phyloP scores from a whole-genome alignment of 768 basidiomycete species.

The Boletellus ananiceps region DNA sequence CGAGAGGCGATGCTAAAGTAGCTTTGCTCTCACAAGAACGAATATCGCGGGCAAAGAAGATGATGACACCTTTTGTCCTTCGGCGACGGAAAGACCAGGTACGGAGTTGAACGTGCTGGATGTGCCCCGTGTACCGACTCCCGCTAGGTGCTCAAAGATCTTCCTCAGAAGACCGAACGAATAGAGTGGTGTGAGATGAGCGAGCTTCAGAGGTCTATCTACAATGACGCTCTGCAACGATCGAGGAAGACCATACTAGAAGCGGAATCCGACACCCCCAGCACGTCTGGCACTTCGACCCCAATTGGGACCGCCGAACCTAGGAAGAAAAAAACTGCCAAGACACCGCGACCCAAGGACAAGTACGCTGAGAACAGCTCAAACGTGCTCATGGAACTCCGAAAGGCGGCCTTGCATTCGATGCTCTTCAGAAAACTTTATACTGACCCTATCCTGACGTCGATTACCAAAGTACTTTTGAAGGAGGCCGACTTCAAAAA shows the following conservation, averaged over 20 bases:
- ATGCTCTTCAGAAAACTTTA: conserved; percentile 90
- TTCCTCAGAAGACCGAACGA: conserved; percentile 88
- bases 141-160: conserved; percentile 78
- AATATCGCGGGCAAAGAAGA: conserved; percentile 92
- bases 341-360: conserved; percentile 47
- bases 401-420: conserved; percentile 95
- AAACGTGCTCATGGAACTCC: conserved; percentile 95
- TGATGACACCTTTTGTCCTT: conserved; percentile 99
- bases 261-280: conserved; percentile 21
- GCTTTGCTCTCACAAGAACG: conserved; percentile 89
- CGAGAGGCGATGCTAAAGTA: conserved; percentile 86
- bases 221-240: conserved; percentile 78
- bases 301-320: conserved; percentile 26
- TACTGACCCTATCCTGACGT: conserved; percentile 66
- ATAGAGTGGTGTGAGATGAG: conserved; percentile 97
- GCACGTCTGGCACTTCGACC: conserved; percentile 30
- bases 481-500: conserved; percentile 92
- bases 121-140: conserved; percentile 1
- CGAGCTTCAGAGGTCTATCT: conserved; percentile 72
- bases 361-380: conserved; percentile 81
- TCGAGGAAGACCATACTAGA: conserved; percentile 79
- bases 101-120: conserved; percentile 10
- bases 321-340: conserved; percentile 30
- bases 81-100: conserved; percentile 96
- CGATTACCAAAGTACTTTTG: conserved; percentile 76